Evolutionary conservation across 352 stramenopile species (phyloP).

Genomic region (Phytophthora tentaculata): DNA sequence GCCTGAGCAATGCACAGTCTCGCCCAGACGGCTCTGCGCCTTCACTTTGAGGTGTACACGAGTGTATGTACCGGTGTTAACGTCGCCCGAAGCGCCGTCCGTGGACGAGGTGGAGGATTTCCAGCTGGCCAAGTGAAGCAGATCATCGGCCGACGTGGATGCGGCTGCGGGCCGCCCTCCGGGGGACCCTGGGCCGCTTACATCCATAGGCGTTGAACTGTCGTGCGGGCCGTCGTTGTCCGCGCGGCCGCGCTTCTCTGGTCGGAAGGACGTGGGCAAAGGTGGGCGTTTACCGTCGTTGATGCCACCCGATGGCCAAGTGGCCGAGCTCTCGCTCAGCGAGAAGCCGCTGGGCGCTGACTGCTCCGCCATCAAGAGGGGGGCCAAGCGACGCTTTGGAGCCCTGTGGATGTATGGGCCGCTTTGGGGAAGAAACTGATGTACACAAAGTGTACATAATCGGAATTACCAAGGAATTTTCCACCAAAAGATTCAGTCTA

Average conservation of each 20-base stretch:
- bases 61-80: slow-evolving; percentile 86
- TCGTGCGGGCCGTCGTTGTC: slow-evolving; percentile 18
- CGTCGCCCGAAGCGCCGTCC: slow-evolving; percentile 50
- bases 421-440: slow-evolving; percentile 2
- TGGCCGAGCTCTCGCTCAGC: slow-evolving; percentile 28
- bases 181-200: slow-evolving; percentile 16
- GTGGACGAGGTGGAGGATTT: slow-evolving; percentile 38
- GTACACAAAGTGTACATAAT: slow-evolving; percentile 20
- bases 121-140: slow-evolving; percentile 48
- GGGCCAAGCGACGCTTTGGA: slow-evolving; percentile 19
- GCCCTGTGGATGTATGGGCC: neutral
- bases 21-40: slow-evolving; percentile 72
- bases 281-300: slow-evolving; percentile 58
- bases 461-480: neutral
- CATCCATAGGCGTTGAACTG: slow-evolving; percentile 16
- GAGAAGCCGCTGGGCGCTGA: slow-evolving; percentile 21
- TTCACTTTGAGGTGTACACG: slow-evolving; percentile 78
- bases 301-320: slow-evolving; percentile 35
- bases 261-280: slow-evolving; percentile 46
- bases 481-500: slow-evolving; percentile 13
- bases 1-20: slow-evolving; percentile 80
- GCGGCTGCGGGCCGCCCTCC: neutral
- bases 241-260: slow-evolving; percentile 52
- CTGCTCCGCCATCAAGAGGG: slow-evolving; percentile 29
- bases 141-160: slow-evolving; percentile 12